Percentiles rank a stretch among this genome's conserved stretches.
Evolutionary conservation across 73 alveolate genomes (phyloP).

Genomic region (Paramecium bursaria): DNA sequence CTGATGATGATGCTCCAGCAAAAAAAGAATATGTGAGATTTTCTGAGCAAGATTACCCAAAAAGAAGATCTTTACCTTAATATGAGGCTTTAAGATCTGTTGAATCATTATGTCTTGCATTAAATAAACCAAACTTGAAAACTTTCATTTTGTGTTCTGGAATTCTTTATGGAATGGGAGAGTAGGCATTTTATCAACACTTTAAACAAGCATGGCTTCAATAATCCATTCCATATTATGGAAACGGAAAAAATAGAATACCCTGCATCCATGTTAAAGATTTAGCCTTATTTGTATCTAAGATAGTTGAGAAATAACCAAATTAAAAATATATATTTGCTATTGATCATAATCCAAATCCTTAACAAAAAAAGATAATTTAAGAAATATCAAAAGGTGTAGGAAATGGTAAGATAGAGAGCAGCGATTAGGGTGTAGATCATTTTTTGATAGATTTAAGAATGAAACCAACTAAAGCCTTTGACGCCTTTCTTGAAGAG

Average conservation of each 20-base stretch:
- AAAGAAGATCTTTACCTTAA: slow-evolving; percentile 65
- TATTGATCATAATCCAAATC: slow-evolving; percentile 70
- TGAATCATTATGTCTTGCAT: slow-evolving; percentile 56
- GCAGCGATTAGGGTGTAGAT: slow-evolving; percentile 54
- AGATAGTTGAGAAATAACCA: slow-evolving; percentile 64
- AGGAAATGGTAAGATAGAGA: slow-evolving; percentile 58
- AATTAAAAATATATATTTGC: slow-evolving; percentile 74
- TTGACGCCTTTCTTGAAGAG: slow-evolving; percentile 68
- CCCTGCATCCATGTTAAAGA: slow-evolving; percentile 77
- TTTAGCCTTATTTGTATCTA: slow-evolving; percentile 71
- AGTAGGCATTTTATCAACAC: slow-evolving; percentile 70
- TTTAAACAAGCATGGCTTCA: slow-evolving; percentile 73
- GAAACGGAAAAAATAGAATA: slow-evolving; percentile 70
- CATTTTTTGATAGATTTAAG: slow-evolving; percentile 68
- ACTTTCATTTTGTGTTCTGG: slow-evolving; percentile 75
- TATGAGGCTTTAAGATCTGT: slow-evolving; percentile 65
- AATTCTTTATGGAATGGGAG: slow-evolving; percentile 77
- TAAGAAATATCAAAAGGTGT: slow-evolving; percentile 68
- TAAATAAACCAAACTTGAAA: slow-evolving; percentile 52
- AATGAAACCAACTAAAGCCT: slow-evolving; percentile 70
- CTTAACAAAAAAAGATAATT: slow-evolving; percentile 64
- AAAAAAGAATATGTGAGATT: slow-evolving; percentile 63
- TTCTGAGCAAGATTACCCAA: slow-evolving; percentile 61
- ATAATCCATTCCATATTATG: slow-evolving; percentile 46
- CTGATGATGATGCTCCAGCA: slow-evolving; percentile 43